These are phyloP conservation scores for Leonotis leonurus DNA, from an alignment of 257 asterid genomes.

Conservation along the genomic window DNA sequence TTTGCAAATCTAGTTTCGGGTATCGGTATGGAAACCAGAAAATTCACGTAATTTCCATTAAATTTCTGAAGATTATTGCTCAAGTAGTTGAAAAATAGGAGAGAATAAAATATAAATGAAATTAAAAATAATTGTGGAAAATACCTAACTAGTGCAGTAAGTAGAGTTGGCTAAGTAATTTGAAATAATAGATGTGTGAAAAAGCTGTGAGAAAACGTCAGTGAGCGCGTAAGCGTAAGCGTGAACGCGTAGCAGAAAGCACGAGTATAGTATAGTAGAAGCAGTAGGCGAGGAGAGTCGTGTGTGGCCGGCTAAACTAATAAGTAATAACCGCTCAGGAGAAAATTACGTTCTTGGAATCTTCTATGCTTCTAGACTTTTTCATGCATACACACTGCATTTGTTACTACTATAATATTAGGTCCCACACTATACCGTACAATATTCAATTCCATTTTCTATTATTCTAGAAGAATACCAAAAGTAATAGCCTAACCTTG, in stretches of 20 bases:
- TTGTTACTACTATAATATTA: no score
- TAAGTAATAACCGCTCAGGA: neutral
- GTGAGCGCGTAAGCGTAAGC: conserved; percentile 8
- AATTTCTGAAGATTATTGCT: neutral
- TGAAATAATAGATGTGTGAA: neutral
- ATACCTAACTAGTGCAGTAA: neutral
- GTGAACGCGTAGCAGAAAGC: neutral
- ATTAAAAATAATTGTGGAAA: neutral
- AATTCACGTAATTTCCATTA: neutral
- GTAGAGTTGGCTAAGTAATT: neutral
- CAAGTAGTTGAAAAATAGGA: neutral
- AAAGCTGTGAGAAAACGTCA: conserved; percentile 8
- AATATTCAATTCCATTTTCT: neutral
- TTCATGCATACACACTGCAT: conserved; percentile 9
- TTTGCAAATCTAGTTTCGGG: no score
- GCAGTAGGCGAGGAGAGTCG: conserved; percentile 17
- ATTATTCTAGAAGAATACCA: neutral
- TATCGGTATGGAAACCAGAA: no score
- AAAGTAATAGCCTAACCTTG: neutral
- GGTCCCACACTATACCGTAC: neutral
- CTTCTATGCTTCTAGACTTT: conserved; percentile 14
- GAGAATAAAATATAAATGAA: neutral
- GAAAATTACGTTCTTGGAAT: neutral
- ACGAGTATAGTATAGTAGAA: neutral
- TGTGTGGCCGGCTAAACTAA: conserved; percentile 1